phyloP scores from a whole-genome alignment of 306 rosid species.

The Vigna reflexopilosa region DNA sequence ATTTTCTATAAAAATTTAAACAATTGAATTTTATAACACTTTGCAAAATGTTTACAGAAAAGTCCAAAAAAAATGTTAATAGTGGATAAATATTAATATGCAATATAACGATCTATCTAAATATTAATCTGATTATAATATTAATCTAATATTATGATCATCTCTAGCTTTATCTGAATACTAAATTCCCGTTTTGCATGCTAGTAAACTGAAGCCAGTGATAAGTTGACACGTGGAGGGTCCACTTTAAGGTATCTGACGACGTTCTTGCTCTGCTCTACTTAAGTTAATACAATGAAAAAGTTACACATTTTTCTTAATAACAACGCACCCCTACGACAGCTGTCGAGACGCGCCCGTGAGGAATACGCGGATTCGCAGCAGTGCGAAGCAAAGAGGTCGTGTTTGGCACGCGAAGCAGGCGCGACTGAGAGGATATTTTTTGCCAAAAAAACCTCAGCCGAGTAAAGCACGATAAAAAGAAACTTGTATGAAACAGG shows the following conservation, averaged over 20 bases:
- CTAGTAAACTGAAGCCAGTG: slow-evolving; percentile 19
- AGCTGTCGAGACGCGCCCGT: slow-evolving; percentile 48
- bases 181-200: background rate
- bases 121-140: too few species aligned
- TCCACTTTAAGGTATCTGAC: slow-evolving; percentile 54
- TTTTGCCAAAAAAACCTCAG: slow-evolving; percentile 27
- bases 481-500: slow-evolving; percentile 61
- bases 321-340: slow-evolving; percentile 3
- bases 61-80: too few species aligned
- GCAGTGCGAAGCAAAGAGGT: fast-evolving
- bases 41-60: too few species aligned
- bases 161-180: background rate
- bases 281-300: slow-evolving; percentile 36
- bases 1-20: too few species aligned
- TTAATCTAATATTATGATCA: too few species aligned
- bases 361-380: background rate
- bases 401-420: background rate
- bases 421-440: background rate
- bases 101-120: too few species aligned
- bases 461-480: slow-evolving; percentile 34
- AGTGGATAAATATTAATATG: too few species aligned
- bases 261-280: slow-evolving; percentile 22
- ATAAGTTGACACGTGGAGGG: slow-evolving; percentile 45
- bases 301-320: slow-evolving; percentile 40
- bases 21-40: too few species aligned